Conservation (phyloP, 2,329 filamentous ascomycete species). For the Furcasterigmium sp. region DNA sequence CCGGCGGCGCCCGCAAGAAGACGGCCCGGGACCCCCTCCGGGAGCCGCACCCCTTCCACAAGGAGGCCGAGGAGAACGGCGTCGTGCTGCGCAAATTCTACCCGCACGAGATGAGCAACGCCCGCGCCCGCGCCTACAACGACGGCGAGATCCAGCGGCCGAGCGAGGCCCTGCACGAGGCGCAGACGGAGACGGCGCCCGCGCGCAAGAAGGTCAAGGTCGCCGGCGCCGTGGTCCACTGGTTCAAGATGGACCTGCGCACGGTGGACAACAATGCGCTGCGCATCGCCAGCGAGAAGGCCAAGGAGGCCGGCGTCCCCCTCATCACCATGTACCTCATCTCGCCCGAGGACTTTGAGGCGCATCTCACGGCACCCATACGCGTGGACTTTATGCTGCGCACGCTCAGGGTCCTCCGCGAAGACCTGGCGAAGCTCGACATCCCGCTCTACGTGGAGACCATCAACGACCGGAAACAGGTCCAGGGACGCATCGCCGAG, state of each 20-base stretch:
- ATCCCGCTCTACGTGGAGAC: constrained; percentile 77
- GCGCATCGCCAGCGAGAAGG: constrained; percentile 57
- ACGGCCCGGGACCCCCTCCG: constrained; percentile 34
- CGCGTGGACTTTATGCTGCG: constrained; percentile 79
- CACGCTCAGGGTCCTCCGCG: constrained; percentile 58
- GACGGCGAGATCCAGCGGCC: constrained; percentile 65
- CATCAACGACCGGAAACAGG: constrained; percentile 56
- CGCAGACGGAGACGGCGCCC: constrained; percentile 54
- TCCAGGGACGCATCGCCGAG: constrained; percentile 57
- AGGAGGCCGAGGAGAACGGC: constrained; percentile 46
- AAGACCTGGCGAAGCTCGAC: constrained; percentile 62
- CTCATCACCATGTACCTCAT: constrained; percentile 74
- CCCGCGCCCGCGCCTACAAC: constrained; percentile 69
- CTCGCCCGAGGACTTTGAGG: constrained; percentile 79
- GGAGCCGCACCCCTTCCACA: constrained; percentile 40
- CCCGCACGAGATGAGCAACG: constrained; percentile 79
- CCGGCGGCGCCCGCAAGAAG: constrained; percentile 16
- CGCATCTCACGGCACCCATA: constrained; percentile 67
- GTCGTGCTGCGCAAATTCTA: constrained; percentile 74
- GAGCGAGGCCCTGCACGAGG: constrained; percentile 60
- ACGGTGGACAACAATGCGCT: constrained; percentile 69
- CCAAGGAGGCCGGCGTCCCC: constrained; percentile 62
- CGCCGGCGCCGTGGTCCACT: constrained; percentile 69
- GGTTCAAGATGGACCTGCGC: constrained; percentile 84
- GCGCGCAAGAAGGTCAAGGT: constrained; percentile 45